Base-by-base conservation (phyloP, 2,329 filamentous ascomycete genomes). In the Fusarium luffae region DNA sequence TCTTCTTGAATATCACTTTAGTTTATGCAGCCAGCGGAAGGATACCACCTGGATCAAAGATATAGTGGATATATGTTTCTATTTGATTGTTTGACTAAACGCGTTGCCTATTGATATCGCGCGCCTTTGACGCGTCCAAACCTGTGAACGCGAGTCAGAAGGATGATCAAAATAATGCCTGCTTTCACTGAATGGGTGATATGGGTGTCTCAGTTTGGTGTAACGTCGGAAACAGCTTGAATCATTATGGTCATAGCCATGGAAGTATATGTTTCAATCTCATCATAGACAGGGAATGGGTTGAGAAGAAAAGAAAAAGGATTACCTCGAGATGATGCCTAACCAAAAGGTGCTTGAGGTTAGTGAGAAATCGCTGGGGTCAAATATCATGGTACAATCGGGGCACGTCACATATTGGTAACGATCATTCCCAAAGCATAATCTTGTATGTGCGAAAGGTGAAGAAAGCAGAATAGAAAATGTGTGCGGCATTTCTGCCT, bases 231-330 rank as follows among this genome's bases (percentile, higher is more conserved):
- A 63, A 63, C 56, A 61, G 27, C 41, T 63, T 54, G 47, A 63
- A 54, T 63, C 59, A 61, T 47, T 28, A 2, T 28, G 47, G 10
- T 63, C 56, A 63, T 63, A 62, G 59, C 59, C 59, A 63, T 63
- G 56, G 59, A 61, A 62, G 59, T 61, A 62, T 47, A 54, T 47
- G 56, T 63, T 63, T 63, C 47, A 21, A 41, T 63, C 47, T 63
- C 59, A 63, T 62, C 59, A 54, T 4, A 3, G 41, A 62, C 32
- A 4, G 4, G 11, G 5, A 7, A 37, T 13, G 14, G 32, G 32
- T 10, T 19, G 2, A 3, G 8, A 21, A 3, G 8, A 21, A 23
- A 19, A 30, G 7, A 23, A 4, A 27, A 3, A 6, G 7, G 3
- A 32, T 18, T 41, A 61, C 56, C 43, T 25, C 30, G 32, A 3